phyloP scores from a whole-genome alignment of 192 early-diverging fungal species.

The Podochytrium sp. region DNA sequence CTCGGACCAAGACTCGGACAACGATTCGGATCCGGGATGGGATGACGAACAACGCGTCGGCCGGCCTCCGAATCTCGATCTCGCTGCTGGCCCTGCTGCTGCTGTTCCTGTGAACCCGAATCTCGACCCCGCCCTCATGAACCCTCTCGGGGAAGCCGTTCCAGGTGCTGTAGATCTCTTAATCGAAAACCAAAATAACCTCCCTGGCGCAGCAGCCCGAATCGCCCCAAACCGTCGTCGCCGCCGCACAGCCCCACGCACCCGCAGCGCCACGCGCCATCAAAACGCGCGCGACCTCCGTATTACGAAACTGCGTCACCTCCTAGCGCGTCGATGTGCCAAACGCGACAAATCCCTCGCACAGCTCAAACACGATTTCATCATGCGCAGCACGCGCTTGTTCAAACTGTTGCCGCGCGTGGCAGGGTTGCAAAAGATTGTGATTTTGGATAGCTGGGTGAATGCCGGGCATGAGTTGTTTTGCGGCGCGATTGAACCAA shows the following conservation, averaged over 20 bases:
- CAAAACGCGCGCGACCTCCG: neutral
- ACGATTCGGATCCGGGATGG: neutral
- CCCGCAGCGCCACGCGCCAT: neutral
- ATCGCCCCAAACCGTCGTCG: neutral
- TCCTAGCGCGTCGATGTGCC: neutral
- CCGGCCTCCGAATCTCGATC: too few relatives aligned
- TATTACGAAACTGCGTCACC: neutral
- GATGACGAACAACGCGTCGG: neutral
- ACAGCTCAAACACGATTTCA: conserved; percentile 10
- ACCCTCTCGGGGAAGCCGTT: too few relatives aligned
- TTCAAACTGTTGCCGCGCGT: conserved; percentile 10
- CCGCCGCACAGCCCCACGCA: neutral
- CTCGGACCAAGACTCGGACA: neutral
- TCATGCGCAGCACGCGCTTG: neutral
- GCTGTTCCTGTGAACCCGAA: too few relatives aligned
- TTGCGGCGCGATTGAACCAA: conserved; percentile 3
- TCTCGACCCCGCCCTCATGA: too few relatives aligned
- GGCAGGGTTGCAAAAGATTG: neutral
- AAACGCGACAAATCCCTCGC: neutral
- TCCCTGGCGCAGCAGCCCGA: neutral
- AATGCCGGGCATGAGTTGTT: conserved; percentile 23
- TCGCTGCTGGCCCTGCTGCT: too few relatives aligned
- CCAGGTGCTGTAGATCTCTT: neutral
- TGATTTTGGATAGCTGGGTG: conserved; percentile 14
- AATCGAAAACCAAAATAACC: too few relatives aligned